These are phyloP conservation scores for Eragrostis tef DNA, from an alignment of 202 grass and related monocot species.

Conservation along the genomic window DNA sequence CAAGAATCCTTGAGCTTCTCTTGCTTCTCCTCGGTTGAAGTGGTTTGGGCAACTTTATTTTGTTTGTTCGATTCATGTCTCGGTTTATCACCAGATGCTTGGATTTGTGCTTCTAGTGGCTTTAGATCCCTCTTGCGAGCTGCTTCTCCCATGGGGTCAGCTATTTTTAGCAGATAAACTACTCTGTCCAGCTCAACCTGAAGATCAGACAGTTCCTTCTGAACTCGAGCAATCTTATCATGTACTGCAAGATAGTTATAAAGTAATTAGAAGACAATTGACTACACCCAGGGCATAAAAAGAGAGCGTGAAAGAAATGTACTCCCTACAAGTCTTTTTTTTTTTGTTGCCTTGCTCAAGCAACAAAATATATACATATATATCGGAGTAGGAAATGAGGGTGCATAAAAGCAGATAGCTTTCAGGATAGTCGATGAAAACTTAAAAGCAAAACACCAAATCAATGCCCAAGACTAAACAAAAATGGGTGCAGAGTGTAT, in stretches of 20 bases:
- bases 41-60: constrained; percentile 40
- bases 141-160: constrained; percentile 91
- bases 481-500: background rate
- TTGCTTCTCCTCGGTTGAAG: constrained; percentile 29
- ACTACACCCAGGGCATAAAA: background rate
- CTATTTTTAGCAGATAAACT: constrained; percentile 89
- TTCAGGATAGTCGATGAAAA: no score
- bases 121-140: constrained; percentile 69
- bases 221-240: constrained; percentile 66
- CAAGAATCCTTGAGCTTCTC: constrained; percentile 52
- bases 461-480: constrained; percentile 10
- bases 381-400: no score
- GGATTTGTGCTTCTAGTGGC: constrained; percentile 38
- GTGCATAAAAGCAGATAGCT: no score
- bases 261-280: constrained; percentile 23
- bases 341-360: background rate
- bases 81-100: constrained; percentile 35
- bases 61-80: constrained; percentile 43
- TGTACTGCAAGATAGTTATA: constrained; percentile 62
- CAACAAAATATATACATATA: no score
- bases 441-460: no score
- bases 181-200: constrained; percentile 75
- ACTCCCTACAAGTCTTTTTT: background rate
- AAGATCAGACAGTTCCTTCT: constrained; percentile 81
- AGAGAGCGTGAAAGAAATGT: background rate